These are phyloP conservation scores for Schizochytrium sp. DNA, from an alignment of 108 stramenopile genomes.

Conservation along the genomic window DNA sequence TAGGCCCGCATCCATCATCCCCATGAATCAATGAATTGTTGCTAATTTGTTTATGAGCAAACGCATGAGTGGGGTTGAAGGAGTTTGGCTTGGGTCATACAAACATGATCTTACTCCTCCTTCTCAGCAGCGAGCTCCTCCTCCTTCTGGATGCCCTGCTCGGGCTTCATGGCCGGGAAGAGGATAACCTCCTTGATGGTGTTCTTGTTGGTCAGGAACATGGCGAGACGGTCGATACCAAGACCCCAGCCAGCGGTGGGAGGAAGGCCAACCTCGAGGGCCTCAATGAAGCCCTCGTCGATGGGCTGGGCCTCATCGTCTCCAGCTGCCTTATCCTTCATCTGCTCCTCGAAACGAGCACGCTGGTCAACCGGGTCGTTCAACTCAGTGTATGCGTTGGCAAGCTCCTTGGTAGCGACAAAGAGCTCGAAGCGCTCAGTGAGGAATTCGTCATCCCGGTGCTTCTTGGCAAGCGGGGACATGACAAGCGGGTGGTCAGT, in stretches of 20 bases:
- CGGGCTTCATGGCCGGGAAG: slow-evolving; percentile 99
- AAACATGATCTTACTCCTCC: too few relatives aligned
- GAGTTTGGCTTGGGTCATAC: too few relatives aligned
- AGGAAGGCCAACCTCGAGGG: slow-evolving; percentile 97
- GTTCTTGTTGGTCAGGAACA: slow-evolving; percentile 99
- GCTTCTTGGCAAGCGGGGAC: slow-evolving; percentile 98
- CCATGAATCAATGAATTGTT: too few relatives aligned
- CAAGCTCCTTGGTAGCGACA: slow-evolving; percentile 95
- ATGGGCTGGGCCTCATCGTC: slow-evolving; percentile 99
- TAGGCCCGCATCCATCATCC: too few relatives aligned
- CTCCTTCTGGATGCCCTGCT: neutral
- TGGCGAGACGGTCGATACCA: slow-evolving; percentile 97
- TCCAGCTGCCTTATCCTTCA: slow-evolving; percentile 89
- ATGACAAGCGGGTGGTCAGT: slow-evolving; percentile 95
- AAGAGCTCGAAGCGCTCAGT: slow-evolving; percentile 99
- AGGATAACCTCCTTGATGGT: slow-evolving; percentile 99
- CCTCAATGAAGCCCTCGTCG: slow-evolving; percentile 92
- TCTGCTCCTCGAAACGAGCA: slow-evolving; percentile 92
- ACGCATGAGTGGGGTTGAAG: too few relatives aligned
- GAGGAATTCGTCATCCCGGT: slow-evolving; percentile 89
- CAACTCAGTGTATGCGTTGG: slow-evolving; percentile 99
- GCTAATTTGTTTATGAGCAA: too few relatives aligned
- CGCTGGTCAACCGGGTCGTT: slow-evolving; percentile 96
- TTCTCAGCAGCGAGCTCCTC: neutral
- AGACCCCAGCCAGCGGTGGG: slow-evolving; percentile 99